Percentiles rank a stretch among this genome's conserved stretches.
Evolutionary conservation across 352 stramenopile genomes (phyloP).

Genomic region (Phytophthora macrochlamydospora): DNA sequence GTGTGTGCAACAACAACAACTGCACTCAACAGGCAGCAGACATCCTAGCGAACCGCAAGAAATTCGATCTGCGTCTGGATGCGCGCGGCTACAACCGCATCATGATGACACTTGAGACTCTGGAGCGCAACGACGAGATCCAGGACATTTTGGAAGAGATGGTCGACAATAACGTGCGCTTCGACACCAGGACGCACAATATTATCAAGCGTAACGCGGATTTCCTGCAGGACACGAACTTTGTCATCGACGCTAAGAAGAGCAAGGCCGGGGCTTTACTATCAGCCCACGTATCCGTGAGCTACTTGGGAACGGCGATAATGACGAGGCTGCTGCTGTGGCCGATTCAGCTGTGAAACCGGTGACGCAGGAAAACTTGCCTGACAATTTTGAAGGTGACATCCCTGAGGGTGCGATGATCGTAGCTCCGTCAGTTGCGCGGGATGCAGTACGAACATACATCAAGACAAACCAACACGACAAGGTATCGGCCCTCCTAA

Average conservation of each 20-base stretch:
- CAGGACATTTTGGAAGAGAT: constrained; percentile 66
- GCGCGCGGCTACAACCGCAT: constrained; percentile 78
- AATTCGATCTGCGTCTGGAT: constrained; percentile 73
- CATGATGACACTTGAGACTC: constrained; percentile 69
- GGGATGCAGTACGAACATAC: constrained; percentile 52
- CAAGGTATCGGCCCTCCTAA: constrained; percentile 60
- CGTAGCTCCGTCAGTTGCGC: constrained; percentile 45
- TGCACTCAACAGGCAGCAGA: constrained; percentile 72
- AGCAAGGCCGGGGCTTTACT: constrained; percentile 33
- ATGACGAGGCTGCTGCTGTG: constrained; percentile 40
- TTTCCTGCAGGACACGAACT: constrained; percentile 45
- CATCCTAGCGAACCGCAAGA: constrained; percentile 79
- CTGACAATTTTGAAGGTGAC: constrained; percentile 35
- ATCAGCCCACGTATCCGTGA: constrained; percentile 54
- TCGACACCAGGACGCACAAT: constrained; percentile 58
- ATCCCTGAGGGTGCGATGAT: constrained; percentile 34
- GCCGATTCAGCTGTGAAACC: constrained; percentile 46
- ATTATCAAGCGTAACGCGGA: constrained; percentile 65
- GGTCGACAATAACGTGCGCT: constrained; percentile 53
- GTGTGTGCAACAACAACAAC: constrained; percentile 72
- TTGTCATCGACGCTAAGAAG: constrained; percentile 30
- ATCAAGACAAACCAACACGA: constrained; percentile 52
- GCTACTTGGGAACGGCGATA: constrained; percentile 44
- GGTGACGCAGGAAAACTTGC: constrained; percentile 43
- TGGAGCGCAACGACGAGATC: constrained; percentile 73